These are phyloP conservation scores for Chenopodium formosanum DNA, from an alignment of 148 eudicot genomes.

Conservation along the genomic window DNA sequence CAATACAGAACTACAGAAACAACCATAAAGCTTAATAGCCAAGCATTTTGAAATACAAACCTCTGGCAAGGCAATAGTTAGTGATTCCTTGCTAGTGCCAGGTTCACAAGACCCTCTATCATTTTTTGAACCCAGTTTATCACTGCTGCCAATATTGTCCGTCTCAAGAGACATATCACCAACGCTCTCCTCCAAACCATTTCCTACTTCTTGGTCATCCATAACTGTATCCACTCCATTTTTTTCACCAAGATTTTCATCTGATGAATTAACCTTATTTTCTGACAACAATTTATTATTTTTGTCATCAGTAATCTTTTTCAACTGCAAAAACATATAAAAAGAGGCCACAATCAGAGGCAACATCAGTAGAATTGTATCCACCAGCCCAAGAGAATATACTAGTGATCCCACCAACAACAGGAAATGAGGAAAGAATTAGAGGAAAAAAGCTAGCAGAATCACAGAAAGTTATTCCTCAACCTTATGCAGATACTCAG, in stretches of 20 bases:
- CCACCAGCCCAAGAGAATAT: neutral
- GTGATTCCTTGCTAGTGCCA: constrained; percentile 36
- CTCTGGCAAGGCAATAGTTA: constrained; percentile 63
- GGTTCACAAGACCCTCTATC: constrained; percentile 34
- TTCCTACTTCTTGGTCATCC: constrained; percentile 46
- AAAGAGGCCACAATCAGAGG: constrained; percentile 14
- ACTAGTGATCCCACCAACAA: neutral
- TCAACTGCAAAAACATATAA: constrained; percentile 48
- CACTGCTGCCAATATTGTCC: constrained; percentile 31
- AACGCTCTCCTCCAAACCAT: constrained; percentile 44
- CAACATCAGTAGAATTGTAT: neutral
- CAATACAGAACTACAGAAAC: constrained; percentile 4
- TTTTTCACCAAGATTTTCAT: constrained; percentile 27
- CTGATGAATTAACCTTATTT: constrained; percentile 32
- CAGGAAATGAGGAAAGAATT: neutral
- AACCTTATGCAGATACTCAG: neutral
- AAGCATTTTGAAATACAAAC: constrained; percentile 37
- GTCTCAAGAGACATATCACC: constrained; percentile 53
- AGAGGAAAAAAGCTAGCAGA: neutral
- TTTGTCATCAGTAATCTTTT: constrained; percentile 42
- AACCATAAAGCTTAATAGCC: neutral
- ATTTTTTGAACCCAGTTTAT: constrained; percentile 26
- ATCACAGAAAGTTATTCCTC: neutral
- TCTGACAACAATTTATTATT: constrained; percentile 22
- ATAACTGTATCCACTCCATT: constrained; percentile 42